Evolutionary conservation across 2,329 filamentous ascomycete species (phyloP).

Genomic region (Fusarium sp.): DNA sequence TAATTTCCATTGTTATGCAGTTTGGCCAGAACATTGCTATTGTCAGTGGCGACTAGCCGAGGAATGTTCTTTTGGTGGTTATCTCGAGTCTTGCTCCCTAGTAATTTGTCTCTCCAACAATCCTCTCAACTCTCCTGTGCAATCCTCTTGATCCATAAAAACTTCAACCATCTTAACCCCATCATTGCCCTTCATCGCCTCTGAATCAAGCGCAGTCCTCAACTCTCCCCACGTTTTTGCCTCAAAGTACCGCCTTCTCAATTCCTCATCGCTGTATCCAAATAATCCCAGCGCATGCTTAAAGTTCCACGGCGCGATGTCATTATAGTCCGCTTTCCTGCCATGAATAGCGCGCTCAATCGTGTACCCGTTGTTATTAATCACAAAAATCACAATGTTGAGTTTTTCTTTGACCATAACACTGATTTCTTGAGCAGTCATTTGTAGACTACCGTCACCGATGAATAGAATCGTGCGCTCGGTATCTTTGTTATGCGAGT

Average conservation of each 20-base stretch:
- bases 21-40: not conserved
- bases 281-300: slow-evolving; percentile 14
- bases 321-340: slow-evolving; percentile 10
- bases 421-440: slow-evolving; percentile 22
- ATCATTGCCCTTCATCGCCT: not conserved
- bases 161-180: slow-evolving; percentile 16
- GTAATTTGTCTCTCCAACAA: not conserved
- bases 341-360: slow-evolving; percentile 24
- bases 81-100: not conserved
- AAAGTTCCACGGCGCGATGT: slow-evolving; percentile 16
- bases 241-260: not conserved
- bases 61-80: not conserved
- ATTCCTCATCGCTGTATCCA: not conserved
- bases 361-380: slow-evolving; percentile 22
- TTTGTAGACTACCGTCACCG: slow-evolving; percentile 13
- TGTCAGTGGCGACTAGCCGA: not conserved
- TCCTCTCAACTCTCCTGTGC: slow-evolving; percentile 5
- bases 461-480: slow-evolving; percentile 18
- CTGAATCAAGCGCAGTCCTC: slow-evolving; percentile 3
- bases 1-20: not conserved
- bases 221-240: slow-evolving; percentile 3
- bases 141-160: slow-evolving; percentile 21
- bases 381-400: slow-evolving; percentile 15
- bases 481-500: not conserved
- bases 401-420: slow-evolving; percentile 18